These are phyloP conservation scores for Phytophthora cactorum DNA, from an alignment of 352 stramenopile genomes.

Conservation along the genomic window DNA sequence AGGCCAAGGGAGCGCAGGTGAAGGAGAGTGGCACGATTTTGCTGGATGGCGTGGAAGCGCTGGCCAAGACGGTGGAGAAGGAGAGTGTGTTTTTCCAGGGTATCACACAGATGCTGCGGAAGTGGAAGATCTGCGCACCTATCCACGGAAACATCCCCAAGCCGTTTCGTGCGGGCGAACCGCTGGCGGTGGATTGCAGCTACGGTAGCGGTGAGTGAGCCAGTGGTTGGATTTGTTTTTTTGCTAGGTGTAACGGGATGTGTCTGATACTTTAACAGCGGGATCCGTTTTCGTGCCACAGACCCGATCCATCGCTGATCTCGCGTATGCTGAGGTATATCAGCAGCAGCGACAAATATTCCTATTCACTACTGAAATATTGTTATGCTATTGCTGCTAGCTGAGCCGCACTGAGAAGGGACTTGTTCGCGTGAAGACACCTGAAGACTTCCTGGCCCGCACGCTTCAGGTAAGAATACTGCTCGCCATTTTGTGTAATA, in stretches of 20 bases:
- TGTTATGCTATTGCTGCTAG: conserved; percentile 33
- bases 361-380: conserved; percentile 6
- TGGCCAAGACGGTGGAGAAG: conserved; percentile 77
- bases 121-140: conserved; percentile 88
- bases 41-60: conserved; percentile 68
- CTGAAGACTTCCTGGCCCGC: conserved; percentile 78
- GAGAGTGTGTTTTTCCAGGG: conserved; percentile 88
- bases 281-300: conserved; percentile 77
- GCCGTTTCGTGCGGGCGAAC: conserved; percentile 83
- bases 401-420: conserved; percentile 84
- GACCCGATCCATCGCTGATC: conserved; percentile 75
- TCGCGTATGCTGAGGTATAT: conserved; percentile 81
- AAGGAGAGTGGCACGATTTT: conserved; percentile 82
- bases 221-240: not conserved
- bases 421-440: conserved; percentile 75
- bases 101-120: conserved; percentile 76
- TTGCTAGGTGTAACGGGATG: conserved; percentile 4
- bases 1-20: conserved; percentile 77
- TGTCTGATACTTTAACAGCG: conserved; percentile 40
- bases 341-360: not conserved
- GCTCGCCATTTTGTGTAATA: not conserved
- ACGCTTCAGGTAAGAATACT: conserved; percentile 66
- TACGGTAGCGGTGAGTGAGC: conserved; percentile 69
- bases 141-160: conserved; percentile 90
- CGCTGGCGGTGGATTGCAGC: conserved; percentile 86